Evolutionary conservation across 2,329 filamentous ascomycete species (phyloP), one percentile per base, ranked within the genome.

Genomic region (Acephala macrosclerotiorum): DNA sequence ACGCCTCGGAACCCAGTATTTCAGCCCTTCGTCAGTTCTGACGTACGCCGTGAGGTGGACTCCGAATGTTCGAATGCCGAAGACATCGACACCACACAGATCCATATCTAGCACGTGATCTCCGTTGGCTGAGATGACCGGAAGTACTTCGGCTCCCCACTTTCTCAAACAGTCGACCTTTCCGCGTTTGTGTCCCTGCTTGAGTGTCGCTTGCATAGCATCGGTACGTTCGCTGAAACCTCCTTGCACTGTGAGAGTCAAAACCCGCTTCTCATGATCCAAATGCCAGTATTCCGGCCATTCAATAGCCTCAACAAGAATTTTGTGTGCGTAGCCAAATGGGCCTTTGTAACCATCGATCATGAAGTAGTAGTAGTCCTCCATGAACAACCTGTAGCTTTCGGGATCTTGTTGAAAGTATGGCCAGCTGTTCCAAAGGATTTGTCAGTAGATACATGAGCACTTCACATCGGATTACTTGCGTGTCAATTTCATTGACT

Each of bases 31-130:
- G 22, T 29, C 60, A 20, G 64, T 61, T 2, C 55, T 35, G 1
- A 77, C 76, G 63, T 77, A 83, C 1, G 75, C 79, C 0, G 75
- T 77, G 65, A 82, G 61, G 63, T 83, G 81, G 12, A 81, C 77
- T 6, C 80, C 80, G 59, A 78, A 80, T 2, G 77, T 81, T 3
- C 82, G 75, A 7, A 83, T 77, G 2, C 81, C 80, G 20, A 83
- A 78, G 12, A 81, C 70, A 26, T 80, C 77, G 57, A 75, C 78
- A 14, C 79, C 81, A 22, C 74, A 74, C 20, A 80, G 71, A 67
- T 83, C 81, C 5, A 83, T 77, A 33, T 76, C 75, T 56, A 83
- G 78, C 12, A 82, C 61, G 33, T 79, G 55, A 40, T 79, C 75
- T n/a, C 77, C 78, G n/a, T 72, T 70, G 3, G 71, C 69, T 0